A percentile compares a stretch with the other conserved stretches of the same genome.
These are phyloP conservation scores for Perkinsus olseni DNA, from an alignment of 169 alveolate species.

Conservation along the genomic window DNA sequence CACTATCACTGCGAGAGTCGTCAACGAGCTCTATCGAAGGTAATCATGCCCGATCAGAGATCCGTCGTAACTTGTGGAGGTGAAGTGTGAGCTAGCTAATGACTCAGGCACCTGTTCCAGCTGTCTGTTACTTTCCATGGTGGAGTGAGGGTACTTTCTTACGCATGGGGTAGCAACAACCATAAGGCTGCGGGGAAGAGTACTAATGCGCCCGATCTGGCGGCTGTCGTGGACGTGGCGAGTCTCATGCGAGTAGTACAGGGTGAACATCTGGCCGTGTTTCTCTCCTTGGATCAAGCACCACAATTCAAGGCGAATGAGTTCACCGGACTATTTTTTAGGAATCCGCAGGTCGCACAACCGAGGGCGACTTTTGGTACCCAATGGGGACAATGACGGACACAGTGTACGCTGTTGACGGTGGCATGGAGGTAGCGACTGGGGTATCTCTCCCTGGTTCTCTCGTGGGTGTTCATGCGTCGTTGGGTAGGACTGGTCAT, in stretches of 20 bases:
- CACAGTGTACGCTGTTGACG: constrained; percentile 24
- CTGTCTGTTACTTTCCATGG: constrained; percentile 30
- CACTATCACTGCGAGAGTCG: constrained; percentile 27
- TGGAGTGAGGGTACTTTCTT: constrained; percentile 22
- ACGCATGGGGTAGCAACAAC: constrained; percentile 26
- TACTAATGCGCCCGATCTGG: constrained; percentile 3
- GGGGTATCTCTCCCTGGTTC: neutral
- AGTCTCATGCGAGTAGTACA: neutral
- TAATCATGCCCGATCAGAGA: too few species aligned
- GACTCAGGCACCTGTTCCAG: neutral
- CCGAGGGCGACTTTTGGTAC: neutral
- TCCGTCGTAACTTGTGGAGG: neutral
- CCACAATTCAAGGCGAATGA: too few species aligned
- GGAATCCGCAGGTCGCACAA: neutral
- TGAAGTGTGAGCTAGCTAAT: neutral
- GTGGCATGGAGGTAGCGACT: constrained; percentile 22
- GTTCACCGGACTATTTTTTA: neutral
- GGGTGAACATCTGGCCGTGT: too few species aligned
- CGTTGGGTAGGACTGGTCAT: constrained; percentile 27
- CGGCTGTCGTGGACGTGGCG: neutral
- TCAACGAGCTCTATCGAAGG: constrained; percentile 17
- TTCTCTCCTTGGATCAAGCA: too few species aligned
- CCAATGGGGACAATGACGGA: neutral
- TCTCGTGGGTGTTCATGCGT: too few species aligned
- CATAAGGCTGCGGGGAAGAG: neutral